Percentiles rank a stretch among this genome's conserved stretches.
These are phyloP conservation scores for Nannizziopsis arthrosporioides DNA, from an alignment of 2,329 filamentous ascomycete genomes.

Conservation along the genomic window DNA sequence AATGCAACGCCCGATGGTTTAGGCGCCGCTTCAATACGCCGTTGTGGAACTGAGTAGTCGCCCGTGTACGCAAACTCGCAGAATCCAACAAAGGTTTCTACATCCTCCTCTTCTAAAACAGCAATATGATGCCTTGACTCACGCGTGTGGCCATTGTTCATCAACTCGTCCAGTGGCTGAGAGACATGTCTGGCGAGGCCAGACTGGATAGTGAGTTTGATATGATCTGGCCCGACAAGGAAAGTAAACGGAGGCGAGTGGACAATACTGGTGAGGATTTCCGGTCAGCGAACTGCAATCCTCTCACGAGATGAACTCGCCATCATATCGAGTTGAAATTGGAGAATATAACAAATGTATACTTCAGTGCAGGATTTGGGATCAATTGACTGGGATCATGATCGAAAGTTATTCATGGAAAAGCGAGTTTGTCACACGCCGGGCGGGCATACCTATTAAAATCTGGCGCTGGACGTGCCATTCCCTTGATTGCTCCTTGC, in stretches of 20 bases:
- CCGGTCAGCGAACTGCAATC: slow-evolving; percentile 6
- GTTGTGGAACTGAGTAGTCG: slow-evolving; percentile 32
- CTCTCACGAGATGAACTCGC: slow-evolving; percentile 8
- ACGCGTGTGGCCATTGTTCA: slow-evolving; percentile 37
- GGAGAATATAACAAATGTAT: slow-evolving; percentile 9
- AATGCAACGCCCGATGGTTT: slow-evolving; percentile 5
- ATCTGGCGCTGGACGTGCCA: slow-evolving; percentile 20
- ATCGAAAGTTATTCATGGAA: slow-evolving; percentile 10
- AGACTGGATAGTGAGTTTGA: slow-evolving; percentile 38
- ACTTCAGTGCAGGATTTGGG: slow-evolving; percentile 11
- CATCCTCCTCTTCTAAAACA: slow-evolving; percentile 37
- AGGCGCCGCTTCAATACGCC: slow-evolving; percentile 12
- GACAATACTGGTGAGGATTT: slow-evolving; percentile 27
- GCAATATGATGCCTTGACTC: slow-evolving; percentile 35
- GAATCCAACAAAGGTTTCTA: slow-evolving; percentile 40
- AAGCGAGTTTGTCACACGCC: not conserved
- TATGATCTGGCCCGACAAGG: slow-evolving; percentile 36
- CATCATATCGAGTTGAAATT: slow-evolving; percentile 2
- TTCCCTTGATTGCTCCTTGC: not conserved
- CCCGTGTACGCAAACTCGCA: slow-evolving; percentile 42
- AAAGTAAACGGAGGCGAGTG: slow-evolving; percentile 37
- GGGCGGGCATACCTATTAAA: slow-evolving; percentile 25
- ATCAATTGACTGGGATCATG: slow-evolving; percentile 6
- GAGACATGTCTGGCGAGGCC: slow-evolving; percentile 36
- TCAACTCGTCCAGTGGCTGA: slow-evolving; percentile 32